phyloP scores from a whole-genome alignment of 805 yeast species.

The Cyberlindnera subsufficiens region DNA sequence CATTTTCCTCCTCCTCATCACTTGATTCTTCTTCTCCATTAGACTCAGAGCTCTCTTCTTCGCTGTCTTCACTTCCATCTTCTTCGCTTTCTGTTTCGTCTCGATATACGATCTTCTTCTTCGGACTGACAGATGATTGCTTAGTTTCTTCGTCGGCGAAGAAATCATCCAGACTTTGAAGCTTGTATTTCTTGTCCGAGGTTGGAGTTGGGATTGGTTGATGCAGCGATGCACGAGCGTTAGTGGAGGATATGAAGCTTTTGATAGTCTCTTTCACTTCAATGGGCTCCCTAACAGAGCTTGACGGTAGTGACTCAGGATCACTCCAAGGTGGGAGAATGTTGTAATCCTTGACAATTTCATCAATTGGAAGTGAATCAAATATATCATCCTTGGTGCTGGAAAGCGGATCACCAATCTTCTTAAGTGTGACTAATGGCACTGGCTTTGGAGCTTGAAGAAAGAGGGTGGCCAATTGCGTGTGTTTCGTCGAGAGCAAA shows the following conservation, averaged over 20 bases:
- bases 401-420: constrained; percentile 14
- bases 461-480: constrained; percentile 60
- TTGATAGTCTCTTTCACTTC: constrained; percentile 35
- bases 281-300: constrained; percentile 31
- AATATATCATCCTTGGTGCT: constrained; percentile 13
- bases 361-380: constrained; percentile 19
- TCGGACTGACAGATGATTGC: background rate
- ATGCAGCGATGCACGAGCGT: background rate
- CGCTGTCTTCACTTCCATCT: constrained; percentile 28
- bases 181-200: constrained; percentile 38
- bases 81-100: constrained; percentile 21
- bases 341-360: constrained; percentile 20
- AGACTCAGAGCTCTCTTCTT: constrained; percentile 27
- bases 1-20: constrained; percentile 8
- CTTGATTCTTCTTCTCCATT: constrained; percentile 12
- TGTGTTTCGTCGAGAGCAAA: constrained; percentile 43
- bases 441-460: constrained; percentile 74
- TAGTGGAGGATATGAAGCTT: constrained; percentile 16
- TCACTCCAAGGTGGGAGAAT: constrained; percentile 42
- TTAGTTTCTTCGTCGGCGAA: constrained; percentile 43
- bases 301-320: constrained; percentile 25
- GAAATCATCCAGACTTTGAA: constrained; percentile 85
- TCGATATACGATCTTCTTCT: constrained; percentile 12
- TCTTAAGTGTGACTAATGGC: constrained; percentile 33
- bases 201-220: constrained; percentile 2